Evolutionary conservation across 805 yeast species (phyloP).

Genomic region (Candida quercuum): DNA sequence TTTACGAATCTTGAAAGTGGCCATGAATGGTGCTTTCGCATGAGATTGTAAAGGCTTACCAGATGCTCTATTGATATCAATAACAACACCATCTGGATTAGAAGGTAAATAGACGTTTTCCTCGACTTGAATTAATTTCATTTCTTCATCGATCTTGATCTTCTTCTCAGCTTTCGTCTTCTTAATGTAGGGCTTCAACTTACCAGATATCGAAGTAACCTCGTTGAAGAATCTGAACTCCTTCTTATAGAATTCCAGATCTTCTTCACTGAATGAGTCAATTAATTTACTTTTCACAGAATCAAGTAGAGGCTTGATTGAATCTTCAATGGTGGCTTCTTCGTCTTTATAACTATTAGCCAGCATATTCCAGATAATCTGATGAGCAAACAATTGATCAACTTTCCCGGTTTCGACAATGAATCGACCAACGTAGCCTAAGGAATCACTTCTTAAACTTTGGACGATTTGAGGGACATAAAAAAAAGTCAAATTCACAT

Average conservation of each 20-base stretch:
- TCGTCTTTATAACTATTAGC: slow-evolving; percentile 92
- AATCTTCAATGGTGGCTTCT: slow-evolving; percentile 74
- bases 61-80: slow-evolving; percentile 86
- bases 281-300: slow-evolving; percentile 63
- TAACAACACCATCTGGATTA: slow-evolving; percentile 91
- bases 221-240: slow-evolving; percentile 89
- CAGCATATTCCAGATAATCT: slow-evolving; percentile 95
- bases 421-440: slow-evolving; percentile 84
- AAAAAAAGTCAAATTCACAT: slow-evolving; percentile 83
- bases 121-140: slow-evolving; percentile 67
- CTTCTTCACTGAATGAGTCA: slow-evolving; percentile 51
- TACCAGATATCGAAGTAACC: slow-evolving; percentile 91
- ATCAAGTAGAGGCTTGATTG: slow-evolving; percentile 79
- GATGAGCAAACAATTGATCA: slow-evolving; percentile 91
- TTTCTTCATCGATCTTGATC: slow-evolving; percentile 92
- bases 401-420: slow-evolving; percentile 90
- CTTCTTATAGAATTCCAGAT: slow-evolving; percentile 62
- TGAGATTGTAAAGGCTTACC: slow-evolving; percentile 96
- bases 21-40: slow-evolving; percentile 98
- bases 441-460: slow-evolving; percentile 71
- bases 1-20: slow-evolving; percentile 79
- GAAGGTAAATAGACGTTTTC: slow-evolving; percentile 91
- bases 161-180: slow-evolving; percentile 95
- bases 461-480: slow-evolving; percentile 98
- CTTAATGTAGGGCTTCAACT: slow-evolving; percentile 89